Evolutionary conservation across 257 asterid species (phyloP).

Genomic region (Solanum rostratum): DNA sequence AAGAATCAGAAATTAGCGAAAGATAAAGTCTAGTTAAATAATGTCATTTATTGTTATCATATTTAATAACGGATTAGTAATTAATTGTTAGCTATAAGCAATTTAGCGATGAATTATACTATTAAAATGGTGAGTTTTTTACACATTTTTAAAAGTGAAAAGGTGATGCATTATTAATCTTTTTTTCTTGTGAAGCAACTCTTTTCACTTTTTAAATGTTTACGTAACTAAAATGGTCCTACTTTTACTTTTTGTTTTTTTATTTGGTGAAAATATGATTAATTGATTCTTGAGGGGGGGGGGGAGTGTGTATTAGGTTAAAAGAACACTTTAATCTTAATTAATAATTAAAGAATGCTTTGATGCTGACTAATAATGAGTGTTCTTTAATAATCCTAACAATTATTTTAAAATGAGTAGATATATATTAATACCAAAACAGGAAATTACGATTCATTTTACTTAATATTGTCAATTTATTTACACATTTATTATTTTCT

Average conservation of each 20-base stretch:
- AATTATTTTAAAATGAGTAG: neutral
- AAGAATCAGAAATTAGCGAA: neutral
- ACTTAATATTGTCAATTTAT: neutral
- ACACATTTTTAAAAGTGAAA: neutral
- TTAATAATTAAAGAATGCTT: neutral
- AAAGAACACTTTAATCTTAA: constrained; percentile 17
- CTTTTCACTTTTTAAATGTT: neutral
- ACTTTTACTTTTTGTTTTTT: neutral
- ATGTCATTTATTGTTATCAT: neutral
- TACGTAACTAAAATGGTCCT: neutral
- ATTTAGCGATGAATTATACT: neutral
- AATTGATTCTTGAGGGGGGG: neutral
- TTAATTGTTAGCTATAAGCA: neutral
- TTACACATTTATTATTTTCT: no score
- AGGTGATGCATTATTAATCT: neutral
- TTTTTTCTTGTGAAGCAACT: neutral
- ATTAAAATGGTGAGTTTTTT: neutral
- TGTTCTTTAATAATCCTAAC: neutral
- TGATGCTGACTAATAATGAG: neutral
- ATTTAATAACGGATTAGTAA: no score
- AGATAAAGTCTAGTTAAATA: neutral
- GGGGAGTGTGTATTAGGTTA: constrained; percentile 6
- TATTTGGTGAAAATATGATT: neutral
- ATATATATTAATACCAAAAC: neutral
- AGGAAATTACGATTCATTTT: neutral